Conservation (phyloP, 2,329 filamentous ascomycete genomes). For the Aureobasidium melanogenum region DNA sequence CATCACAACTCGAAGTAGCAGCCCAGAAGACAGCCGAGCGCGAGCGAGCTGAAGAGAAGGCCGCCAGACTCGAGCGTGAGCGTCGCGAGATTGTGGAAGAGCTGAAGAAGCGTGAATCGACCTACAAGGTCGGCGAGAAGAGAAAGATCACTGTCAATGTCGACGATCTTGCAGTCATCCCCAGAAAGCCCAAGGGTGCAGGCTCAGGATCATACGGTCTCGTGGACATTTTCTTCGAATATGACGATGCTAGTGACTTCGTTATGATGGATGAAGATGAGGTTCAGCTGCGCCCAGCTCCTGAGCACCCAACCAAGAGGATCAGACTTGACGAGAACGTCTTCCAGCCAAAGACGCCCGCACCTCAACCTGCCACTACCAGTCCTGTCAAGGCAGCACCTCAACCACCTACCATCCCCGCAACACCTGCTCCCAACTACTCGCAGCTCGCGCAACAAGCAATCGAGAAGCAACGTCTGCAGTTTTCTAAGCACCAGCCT, state of each 20-base stretch:
- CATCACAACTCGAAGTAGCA: not conserved
- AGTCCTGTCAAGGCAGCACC: conserved; percentile 6
- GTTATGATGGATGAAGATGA: conserved; percentile 11
- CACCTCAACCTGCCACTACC: not conserved
- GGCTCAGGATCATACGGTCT: conserved; percentile 14
- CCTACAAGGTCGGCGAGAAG: conserved; percentile 12
- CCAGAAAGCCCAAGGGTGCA: conserved; percentile 11
- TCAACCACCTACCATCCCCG: not conserved
- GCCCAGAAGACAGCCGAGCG: conserved; percentile 2
- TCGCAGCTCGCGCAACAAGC: conserved; percentile 5
- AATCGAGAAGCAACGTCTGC: conserved; percentile 9
- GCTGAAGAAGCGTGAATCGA: not conserved
- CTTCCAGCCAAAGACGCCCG: conserved; percentile 13
- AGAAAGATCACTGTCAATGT: conserved; percentile 13
- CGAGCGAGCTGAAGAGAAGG: conserved; percentile 9
- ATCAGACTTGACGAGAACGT: conserved; percentile 14
- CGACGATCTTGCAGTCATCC: conserved; percentile 16
- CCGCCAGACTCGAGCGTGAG: conserved; percentile 8
- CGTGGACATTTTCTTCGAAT: conserved; percentile 14
- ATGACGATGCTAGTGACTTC: conserved; percentile 11
- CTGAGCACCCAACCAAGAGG: conserved; percentile 13
- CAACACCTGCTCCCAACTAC: not conserved
- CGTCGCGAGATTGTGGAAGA: not conserved
- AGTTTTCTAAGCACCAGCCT: conserved; percentile 27
- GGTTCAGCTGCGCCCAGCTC: not conserved